Conservation (phyloP, 768 basidiomycete genomes). For the Exsudoporus frostii region DNA sequence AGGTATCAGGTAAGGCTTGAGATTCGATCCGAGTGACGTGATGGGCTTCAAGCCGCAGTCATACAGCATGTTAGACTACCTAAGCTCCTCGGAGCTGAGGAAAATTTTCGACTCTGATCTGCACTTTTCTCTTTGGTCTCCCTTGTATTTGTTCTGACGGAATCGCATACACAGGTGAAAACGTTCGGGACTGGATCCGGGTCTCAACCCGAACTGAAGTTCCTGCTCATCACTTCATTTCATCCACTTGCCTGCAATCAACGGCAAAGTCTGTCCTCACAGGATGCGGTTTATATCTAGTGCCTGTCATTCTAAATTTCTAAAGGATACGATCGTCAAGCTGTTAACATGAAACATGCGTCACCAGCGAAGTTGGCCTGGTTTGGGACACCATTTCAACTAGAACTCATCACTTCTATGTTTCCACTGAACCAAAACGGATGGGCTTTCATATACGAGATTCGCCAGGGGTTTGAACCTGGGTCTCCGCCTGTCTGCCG, state of each 20-base stretch:
- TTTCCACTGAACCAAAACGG: conserved; percentile 30
- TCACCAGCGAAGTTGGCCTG: neutral
- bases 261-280: neutral
- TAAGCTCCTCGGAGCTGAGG: conserved; percentile 27
- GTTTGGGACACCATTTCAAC: neutral
- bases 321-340: neutral
- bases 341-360: neutral
- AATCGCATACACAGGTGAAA: neutral
- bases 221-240: neutral
- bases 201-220: neutral
- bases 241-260: neutral
- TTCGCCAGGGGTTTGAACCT: conserved; percentile 24
- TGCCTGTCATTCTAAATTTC: neutral
- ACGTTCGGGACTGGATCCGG: too few relatives aligned
- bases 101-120: conserved; percentile 7
- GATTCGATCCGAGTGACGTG: neutral
- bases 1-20: neutral
- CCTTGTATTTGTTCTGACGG: neutral
- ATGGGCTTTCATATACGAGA: conserved; percentile 25
- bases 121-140: neutral
- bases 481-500: conserved; percentile 13
- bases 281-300: too few relatives aligned
- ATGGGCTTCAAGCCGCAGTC: conserved; percentile 24
- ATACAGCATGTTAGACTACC: conserved; percentile 33
- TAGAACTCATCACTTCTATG: conserved; percentile 22